phyloP scores from a whole-genome alignment of 805 yeast species.

The Hyphopichia homilentoma region DNA sequence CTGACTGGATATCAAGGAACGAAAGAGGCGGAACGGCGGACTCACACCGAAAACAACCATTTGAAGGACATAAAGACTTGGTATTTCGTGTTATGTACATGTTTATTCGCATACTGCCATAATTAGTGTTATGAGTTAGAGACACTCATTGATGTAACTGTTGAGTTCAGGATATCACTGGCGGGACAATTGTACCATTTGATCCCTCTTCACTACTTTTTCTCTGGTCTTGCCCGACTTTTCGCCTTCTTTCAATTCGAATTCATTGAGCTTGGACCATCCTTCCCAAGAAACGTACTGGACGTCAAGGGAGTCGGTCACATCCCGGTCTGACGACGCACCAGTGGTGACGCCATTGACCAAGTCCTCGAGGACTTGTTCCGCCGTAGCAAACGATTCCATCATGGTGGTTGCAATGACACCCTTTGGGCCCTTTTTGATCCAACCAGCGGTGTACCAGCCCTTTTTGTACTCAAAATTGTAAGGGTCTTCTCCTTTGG shows the following conservation, averaged over 20 bases:
- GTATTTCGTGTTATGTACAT: slow-evolving; percentile 1
- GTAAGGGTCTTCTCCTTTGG: slow-evolving; percentile 14
- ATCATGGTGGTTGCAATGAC: slow-evolving; percentile 89
- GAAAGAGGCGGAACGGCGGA: too few species aligned
- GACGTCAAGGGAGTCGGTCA: slow-evolving; percentile 9
- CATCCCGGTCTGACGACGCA: slow-evolving; percentile 16
- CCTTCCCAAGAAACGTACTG: slow-evolving; percentile 54
- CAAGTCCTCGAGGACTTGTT: slow-evolving; percentile 55
- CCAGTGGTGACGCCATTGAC: slow-evolving; percentile 21
- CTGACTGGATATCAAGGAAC: too few species aligned
- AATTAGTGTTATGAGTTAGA: too few species aligned
- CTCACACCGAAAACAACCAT: too few species aligned
- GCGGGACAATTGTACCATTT: slow-evolving; percentile 58
- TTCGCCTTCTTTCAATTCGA: slow-evolving; percentile 50
- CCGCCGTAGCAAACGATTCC: slow-evolving; percentile 76
- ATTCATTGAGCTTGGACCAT: slow-evolving; percentile 57
- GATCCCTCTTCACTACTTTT: slow-evolving; percentile 47
- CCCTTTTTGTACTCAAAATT: slow-evolving; percentile 35
- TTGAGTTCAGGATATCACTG: too few species aligned
- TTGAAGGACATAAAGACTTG: too few species aligned
- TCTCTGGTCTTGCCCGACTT: slow-evolving; percentile 49
- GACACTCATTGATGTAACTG: too few species aligned
- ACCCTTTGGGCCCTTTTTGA: slow-evolving; percentile 80
- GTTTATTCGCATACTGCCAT: too few species aligned
- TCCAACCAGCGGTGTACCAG: slow-evolving; percentile 88